Conservation (phyloP, 331 rosid genomes). For the Acacia concinna region DNA sequence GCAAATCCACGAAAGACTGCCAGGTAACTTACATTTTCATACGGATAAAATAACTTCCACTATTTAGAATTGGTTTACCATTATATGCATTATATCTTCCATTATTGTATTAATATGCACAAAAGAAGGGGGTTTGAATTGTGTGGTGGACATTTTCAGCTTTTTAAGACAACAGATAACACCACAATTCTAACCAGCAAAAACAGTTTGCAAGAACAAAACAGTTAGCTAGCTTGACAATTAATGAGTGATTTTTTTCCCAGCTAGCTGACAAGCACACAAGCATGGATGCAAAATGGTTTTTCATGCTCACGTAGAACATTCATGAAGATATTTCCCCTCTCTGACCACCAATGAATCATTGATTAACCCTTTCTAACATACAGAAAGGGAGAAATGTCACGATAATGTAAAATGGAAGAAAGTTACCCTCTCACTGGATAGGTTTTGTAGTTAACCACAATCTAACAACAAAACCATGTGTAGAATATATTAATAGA, state of each 20-base stretch:
- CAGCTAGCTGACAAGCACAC: not conserved
- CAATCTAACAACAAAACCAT: not conserved
- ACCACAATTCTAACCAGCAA: not conserved
- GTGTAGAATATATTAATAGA: too few relatives aligned
- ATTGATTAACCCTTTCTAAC: not conserved
- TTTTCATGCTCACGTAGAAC: not conserved
- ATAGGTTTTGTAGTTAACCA: not conserved
- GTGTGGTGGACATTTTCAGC: not conserved
- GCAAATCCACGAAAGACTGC: constrained; percentile 71
- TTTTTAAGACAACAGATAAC: not conserved
- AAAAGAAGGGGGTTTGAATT: not conserved
- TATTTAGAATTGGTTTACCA: constrained; percentile 32
- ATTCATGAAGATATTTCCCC: not conserved
- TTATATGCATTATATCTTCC: not conserved
- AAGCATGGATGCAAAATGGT: not conserved
- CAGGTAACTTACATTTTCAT: constrained; percentile 46
- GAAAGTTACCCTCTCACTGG: not conserved
- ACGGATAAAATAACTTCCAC: constrained; percentile 18
- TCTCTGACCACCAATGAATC: not conserved
- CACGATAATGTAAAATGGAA: not conserved
- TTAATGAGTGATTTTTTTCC: not conserved
- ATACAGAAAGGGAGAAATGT: not conserved
- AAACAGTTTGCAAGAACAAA: not conserved
- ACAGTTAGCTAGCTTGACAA: not conserved
- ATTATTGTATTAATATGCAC: not conserved